Percentiles rank a stretch among this genome's conserved stretches.
Evolutionary conservation across 2,329 filamentous ascomycete genomes (phyloP).

Genomic region (Scedosporium apiospermum): DNA sequence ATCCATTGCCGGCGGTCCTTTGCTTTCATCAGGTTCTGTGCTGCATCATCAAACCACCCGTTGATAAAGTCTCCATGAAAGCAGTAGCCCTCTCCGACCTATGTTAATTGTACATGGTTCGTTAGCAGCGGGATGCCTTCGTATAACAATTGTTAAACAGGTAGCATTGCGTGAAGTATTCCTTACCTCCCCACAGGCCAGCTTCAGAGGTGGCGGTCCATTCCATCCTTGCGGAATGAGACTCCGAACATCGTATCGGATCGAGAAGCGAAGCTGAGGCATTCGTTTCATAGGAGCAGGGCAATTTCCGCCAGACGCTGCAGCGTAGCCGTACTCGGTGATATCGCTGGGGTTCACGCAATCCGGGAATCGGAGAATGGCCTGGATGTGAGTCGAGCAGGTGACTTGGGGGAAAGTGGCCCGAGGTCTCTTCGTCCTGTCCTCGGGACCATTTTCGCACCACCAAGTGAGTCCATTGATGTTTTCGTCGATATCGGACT

Average conservation of each 20-base stretch:
- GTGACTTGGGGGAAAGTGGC: constrained; percentile 19
- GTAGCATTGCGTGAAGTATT: background rate
- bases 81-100: constrained; percentile 18
- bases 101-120: background rate
- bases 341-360: constrained; percentile 14
- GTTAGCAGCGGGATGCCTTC: background rate
- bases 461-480: constrained; percentile 14
- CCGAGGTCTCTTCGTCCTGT: constrained; percentile 11
- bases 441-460: constrained; percentile 21
- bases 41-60: constrained; percentile 31
- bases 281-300: constrained; percentile 33
- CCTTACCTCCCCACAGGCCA: constrained; percentile 22
- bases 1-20: constrained; percentile 4
- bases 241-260: constrained; percentile 35
- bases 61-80: constrained; percentile 39
- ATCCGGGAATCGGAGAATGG: constrained; percentile 15
- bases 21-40: constrained; percentile 11
- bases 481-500: constrained; percentile 10
- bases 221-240: constrained; percentile 32
- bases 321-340: constrained; percentile 14
- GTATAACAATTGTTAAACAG: background rate
- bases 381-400: constrained; percentile 20
- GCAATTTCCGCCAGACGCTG: constrained; percentile 17
- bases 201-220: constrained; percentile 31
- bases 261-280: constrained; percentile 35